Evolutionary conservation across 192 early-diverging fungal species (phyloP).

Genomic region (Oehlia diaphana): DNA sequence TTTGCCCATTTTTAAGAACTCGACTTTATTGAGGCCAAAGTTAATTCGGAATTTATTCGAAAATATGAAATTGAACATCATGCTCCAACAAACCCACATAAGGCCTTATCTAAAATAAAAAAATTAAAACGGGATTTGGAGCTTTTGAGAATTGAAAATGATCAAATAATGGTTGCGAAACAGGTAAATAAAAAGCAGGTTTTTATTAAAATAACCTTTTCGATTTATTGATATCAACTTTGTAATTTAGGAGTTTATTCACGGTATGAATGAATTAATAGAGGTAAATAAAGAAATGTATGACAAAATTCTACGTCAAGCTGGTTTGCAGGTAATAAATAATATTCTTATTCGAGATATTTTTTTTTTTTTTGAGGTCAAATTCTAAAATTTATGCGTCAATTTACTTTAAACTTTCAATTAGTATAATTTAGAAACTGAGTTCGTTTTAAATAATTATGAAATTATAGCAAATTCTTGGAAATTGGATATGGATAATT

Average conservation of each 20-base stretch:
- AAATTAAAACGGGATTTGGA: constrained; percentile 13
- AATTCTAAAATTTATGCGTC: no score
- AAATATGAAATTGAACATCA: constrained; percentile 27
- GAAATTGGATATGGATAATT: constrained; percentile 8
- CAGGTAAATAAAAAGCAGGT: constrained; percentile 8
- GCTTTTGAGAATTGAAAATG: neutral
- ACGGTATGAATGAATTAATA: neutral
- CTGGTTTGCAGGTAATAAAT: constrained; percentile 2
- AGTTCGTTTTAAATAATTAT: constrained; percentile 1
- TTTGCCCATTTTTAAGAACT: constrained; percentile 5
- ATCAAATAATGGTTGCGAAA: constrained; percentile 11
- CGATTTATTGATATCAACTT: neutral
- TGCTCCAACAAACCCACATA: constrained; percentile 12
- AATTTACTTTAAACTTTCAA: neutral
- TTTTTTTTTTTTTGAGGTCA: neutral
- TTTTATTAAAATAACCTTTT: neutral
- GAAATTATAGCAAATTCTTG: neutral
- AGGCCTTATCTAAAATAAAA: constrained; percentile 9
- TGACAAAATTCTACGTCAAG: neutral
- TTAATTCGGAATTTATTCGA: constrained; percentile 12
- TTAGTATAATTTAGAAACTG: neutral
- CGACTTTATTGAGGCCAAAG: constrained; percentile 18
- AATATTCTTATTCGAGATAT: neutral
- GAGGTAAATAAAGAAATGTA: constrained; percentile 9
- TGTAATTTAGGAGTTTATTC: constrained; percentile 14